These are phyloP conservation scores for Peniophora sp. DNA, from an alignment of 1,284 basidiomycete genomes.

Conservation along the genomic window DNA sequence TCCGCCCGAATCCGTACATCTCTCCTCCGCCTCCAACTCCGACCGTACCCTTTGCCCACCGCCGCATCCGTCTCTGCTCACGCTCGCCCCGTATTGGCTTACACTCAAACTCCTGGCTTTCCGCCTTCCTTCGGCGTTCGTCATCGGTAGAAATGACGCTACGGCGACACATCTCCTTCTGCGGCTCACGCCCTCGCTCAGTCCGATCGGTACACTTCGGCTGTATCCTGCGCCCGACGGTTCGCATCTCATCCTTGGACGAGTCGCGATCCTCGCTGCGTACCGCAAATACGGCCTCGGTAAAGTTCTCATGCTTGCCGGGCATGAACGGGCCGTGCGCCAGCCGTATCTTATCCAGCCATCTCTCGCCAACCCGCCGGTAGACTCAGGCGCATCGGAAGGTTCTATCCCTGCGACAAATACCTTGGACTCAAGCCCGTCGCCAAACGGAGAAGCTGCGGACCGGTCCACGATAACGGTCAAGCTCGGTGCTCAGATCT, in stretches of 20 bases:
- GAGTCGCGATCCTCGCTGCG: slow-evolving; percentile 58
- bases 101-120: neutral
- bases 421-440: neutral
- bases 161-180: slow-evolving; percentile 62
- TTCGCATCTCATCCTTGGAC: slow-evolving; percentile 57
- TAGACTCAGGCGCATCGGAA: neutral
- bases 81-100: too few species aligned
- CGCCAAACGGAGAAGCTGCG: neutral
- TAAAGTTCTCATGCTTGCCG: slow-evolving; percentile 46
- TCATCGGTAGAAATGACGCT: slow-evolving; percentile 42
- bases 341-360: too few species aligned
- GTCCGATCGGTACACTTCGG: slow-evolving; percentile 65
- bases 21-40: too few species aligned
- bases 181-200: slow-evolving; percentile 48
- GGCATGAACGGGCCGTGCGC: slow-evolving; percentile 48
- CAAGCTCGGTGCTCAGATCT: slow-evolving; percentile 61
- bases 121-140: neutral
- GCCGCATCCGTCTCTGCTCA: too few species aligned
- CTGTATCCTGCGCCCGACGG: slow-evolving; percentile 17
- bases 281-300: slow-evolving; percentile 61
- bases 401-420: neutral
- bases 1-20: neutral
- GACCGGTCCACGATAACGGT: slow-evolving; percentile 26
- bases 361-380: slow-evolving; percentile 26
- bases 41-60: too few species aligned